A percentile compares a stretch with the other conserved stretches of the same genome.
Conservation (phyloP, 2,329 filamentous ascomycete species). For the Colletotrichum limetticola region DNA sequence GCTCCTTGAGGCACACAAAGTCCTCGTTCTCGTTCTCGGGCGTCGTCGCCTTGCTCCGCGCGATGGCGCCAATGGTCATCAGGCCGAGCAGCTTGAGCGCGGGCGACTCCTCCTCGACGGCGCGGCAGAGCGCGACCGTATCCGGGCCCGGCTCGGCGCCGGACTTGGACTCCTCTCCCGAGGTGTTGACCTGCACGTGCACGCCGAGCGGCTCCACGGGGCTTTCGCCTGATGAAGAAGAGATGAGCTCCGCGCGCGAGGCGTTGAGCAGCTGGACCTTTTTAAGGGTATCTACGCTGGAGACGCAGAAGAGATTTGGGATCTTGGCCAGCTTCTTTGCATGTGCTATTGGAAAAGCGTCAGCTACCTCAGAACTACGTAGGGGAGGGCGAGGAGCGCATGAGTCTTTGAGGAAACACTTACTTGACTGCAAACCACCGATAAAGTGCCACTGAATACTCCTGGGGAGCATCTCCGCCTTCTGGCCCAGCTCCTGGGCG, state of each 20-base stretch:
- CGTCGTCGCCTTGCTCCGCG: conserved; percentile 78
- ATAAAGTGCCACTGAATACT: conserved; percentile 96
- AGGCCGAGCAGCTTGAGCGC: conserved; percentile 81
- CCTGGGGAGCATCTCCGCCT: conserved; percentile 80
- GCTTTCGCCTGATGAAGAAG: conserved; percentile 46
- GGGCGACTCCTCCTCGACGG: conserved; percentile 77
- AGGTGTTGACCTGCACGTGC: conserved; percentile 96
- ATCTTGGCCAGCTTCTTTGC: conserved; percentile 89
- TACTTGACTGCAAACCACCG: conserved; percentile 85
- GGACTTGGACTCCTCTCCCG: conserved; percentile 85
- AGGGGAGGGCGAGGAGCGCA: not conserved
- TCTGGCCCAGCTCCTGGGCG: conserved; percentile 87
- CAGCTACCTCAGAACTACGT: not conserved
- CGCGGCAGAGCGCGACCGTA: conserved; percentile 72
- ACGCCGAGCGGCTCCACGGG: conserved; percentile 68
- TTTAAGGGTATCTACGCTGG: conserved; percentile 87
- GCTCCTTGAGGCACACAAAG: conserved; percentile 75
- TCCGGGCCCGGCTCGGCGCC: conserved; percentile 77
- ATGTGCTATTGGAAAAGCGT: conserved; percentile 71
- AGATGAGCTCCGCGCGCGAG: conserved; percentile 71
- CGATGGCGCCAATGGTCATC: conserved; percentile 98
- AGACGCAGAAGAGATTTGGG: conserved; percentile 90
- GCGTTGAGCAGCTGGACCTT: conserved; percentile 87
- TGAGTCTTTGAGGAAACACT: not conserved
- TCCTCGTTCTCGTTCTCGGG: conserved; percentile 90